A percentile compares a stretch with the other conserved stretches of the same genome.
Evolutionary conservation across 495 filamentous ascomycete genomes (phyloP).

Genomic region (Aspergillus hancockii): DNA sequence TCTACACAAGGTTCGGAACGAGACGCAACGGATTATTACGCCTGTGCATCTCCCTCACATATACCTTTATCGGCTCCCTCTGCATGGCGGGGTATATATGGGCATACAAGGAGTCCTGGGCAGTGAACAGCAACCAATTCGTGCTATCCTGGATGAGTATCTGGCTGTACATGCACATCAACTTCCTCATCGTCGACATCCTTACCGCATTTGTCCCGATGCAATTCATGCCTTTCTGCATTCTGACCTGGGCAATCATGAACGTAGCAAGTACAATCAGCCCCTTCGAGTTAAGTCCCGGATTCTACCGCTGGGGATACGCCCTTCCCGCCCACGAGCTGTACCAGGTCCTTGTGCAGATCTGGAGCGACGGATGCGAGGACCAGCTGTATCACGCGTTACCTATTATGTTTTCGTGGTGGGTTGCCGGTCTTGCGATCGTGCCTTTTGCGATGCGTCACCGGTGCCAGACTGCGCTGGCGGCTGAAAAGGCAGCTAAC

Average conservation of each 20-base stretch:
- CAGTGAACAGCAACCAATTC: constrained; percentile 40
- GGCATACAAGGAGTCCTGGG: constrained; percentile 47
- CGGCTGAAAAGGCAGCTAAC: neutral
- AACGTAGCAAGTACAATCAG: constrained; percentile 45
- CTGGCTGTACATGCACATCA: constrained; percentile 49
- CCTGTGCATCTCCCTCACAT: constrained; percentile 33
- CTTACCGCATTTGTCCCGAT: constrained; percentile 38
- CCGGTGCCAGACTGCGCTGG: constrained; percentile 1
- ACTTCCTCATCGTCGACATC: constrained; percentile 47
- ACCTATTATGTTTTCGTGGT: constrained; percentile 41
- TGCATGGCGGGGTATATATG: constrained; percentile 44
- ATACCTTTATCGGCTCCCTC: constrained; percentile 42
- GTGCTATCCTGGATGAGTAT: constrained; percentile 42
- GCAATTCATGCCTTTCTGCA: constrained; percentile 39
- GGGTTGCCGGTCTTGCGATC: constrained; percentile 12
- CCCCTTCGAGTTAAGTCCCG: constrained; percentile 42
- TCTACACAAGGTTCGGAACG: constrained; percentile 36
- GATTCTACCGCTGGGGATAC: constrained; percentile 48
- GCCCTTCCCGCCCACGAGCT: constrained; percentile 45
- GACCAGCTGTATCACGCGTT: constrained; percentile 37
- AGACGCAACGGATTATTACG: constrained; percentile 41
- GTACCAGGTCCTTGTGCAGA: constrained; percentile 43
- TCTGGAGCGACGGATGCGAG: constrained; percentile 50
- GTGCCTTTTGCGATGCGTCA: neutral
- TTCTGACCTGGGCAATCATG: constrained; percentile 47